Conservation (phyloP, 1,139 yeast genomes). For the Taphrina communis region DNA sequence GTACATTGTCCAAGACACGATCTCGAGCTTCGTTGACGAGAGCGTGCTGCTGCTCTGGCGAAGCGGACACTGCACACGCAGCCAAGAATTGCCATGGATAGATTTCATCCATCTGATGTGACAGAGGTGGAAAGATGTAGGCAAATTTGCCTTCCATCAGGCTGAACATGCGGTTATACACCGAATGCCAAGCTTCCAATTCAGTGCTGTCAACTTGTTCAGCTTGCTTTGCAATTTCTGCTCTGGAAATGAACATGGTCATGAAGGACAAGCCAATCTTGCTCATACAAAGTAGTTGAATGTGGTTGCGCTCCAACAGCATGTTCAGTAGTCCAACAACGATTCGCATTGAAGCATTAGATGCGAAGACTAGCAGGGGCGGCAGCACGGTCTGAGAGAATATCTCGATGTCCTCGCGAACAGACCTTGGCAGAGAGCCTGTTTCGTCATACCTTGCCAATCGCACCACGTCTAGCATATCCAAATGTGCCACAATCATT, state of each 20-base stretch:
- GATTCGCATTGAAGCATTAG: conserved; percentile 80
- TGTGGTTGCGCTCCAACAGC: conserved; percentile 70
- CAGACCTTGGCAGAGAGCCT: conserved; percentile 55
- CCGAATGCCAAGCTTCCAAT: conserved; percentile 74
- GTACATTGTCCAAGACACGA: conserved; percentile 88
- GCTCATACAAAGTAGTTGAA: conserved; percentile 76
- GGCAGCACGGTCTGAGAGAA: conserved; percentile 85
- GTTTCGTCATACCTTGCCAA: conserved; percentile 71
- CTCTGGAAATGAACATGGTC: conserved; percentile 87
- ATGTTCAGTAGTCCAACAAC: conserved; percentile 81
- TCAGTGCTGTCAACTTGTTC: conserved; percentile 58
- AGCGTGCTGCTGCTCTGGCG: conserved; percentile 88
- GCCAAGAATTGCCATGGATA: conserved; percentile 98
- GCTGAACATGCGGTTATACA: conserved; percentile 82
- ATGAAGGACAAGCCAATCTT: conserved; percentile 85
- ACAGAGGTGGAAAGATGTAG: conserved; percentile 69
- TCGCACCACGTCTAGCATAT: conserved; percentile 76
- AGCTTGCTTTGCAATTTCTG: conserved; percentile 90
- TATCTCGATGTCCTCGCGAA: conserved; percentile 71
- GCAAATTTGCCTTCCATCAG: conserved; percentile 78
- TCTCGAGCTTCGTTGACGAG: conserved; percentile 93
- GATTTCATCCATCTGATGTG: conserved; percentile 67
- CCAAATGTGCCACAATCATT: conserved; percentile 79
- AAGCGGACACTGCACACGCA: conserved; percentile 89
- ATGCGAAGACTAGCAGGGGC: conserved; percentile 80